These are phyloP conservation scores for Colletotrichum noveboracense DNA, from an alignment of 2,329 filamentous ascomycete species.

Conservation along the genomic window DNA sequence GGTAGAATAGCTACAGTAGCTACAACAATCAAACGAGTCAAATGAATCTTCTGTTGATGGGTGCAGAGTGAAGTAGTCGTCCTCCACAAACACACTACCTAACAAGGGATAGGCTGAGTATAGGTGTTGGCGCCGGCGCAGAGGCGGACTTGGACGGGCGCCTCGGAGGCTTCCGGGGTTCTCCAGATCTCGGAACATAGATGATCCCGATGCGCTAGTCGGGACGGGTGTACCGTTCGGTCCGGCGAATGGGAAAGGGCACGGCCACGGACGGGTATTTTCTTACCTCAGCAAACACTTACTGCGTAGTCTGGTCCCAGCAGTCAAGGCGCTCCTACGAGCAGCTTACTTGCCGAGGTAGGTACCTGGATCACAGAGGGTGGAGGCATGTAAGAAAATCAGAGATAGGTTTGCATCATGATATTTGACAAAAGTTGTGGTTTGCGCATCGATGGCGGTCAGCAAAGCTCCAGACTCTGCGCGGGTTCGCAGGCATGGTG, in stretches of 20 bases:
- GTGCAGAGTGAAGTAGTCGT: background rate
- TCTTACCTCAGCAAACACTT: background rate
- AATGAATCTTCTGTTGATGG: background rate
- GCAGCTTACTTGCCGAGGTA: background rate
- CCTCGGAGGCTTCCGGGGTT: background rate
- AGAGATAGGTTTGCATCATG: background rate
- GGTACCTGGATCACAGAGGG: background rate
- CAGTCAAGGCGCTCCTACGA: background rate
- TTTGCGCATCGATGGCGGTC: background rate
- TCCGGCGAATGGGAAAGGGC: background rate
- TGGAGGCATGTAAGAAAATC: background rate
- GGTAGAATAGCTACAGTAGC: slow-evolving; percentile 5
- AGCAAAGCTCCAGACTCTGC: background rate
- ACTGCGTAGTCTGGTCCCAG: background rate
- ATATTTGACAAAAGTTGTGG: background rate
- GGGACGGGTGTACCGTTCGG: background rate
- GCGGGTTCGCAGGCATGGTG: background rate
- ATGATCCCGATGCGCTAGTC: slow-evolving; percentile 1
- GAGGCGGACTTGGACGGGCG: background rate
- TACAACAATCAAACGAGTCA: slow-evolving; percentile 16
- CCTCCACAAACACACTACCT: background rate
- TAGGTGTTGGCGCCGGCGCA: background rate
- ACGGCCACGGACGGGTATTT: background rate
- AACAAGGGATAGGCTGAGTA: background rate
- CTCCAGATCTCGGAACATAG: background rate